These are phyloP conservation scores for Viridothelium virens DNA, from an alignment of 495 filamentous ascomycete genomes.

Conservation along the genomic window DNA sequence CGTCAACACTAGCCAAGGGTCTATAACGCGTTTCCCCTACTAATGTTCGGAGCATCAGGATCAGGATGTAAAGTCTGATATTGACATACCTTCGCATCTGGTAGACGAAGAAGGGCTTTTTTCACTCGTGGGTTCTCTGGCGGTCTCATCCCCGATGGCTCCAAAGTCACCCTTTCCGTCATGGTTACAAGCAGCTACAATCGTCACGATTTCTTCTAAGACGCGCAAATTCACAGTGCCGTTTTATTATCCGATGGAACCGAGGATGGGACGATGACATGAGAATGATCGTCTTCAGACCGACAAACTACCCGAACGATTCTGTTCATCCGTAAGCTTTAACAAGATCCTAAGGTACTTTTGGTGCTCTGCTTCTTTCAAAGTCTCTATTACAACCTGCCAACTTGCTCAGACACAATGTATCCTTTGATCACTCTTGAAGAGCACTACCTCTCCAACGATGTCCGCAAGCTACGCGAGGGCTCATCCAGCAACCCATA, in stretches of 20 bases:
- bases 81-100: no score
- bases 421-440: slow-evolving; percentile 49
- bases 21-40: not conserved
- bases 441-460: slow-evolving; percentile 50
- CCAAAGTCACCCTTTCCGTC: no score
- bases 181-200: no score
- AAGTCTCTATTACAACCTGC: not conserved
- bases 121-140: no score
- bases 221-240: not conserved
- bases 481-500: slow-evolving; percentile 10
- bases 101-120: no score
- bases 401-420: not conserved
- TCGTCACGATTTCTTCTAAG: no score
- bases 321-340: not conserved
- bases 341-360: no score
- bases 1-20: not conserved
- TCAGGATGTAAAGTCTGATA: not conserved
- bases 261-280: not conserved
- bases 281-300: not conserved
- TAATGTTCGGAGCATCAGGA: not conserved
- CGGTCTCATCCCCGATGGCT: no score
- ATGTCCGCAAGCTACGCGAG: slow-evolving; percentile 23
- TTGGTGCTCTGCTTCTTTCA: no score
- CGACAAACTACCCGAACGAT: not conserved
- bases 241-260: not conserved